A percentile compares a stretch with the other conserved stretches of the same genome.
Evolutionary conservation across 495 filamentous ascomycete species (phyloP).

Genomic region (Penicillium ochrochloron): DNA sequence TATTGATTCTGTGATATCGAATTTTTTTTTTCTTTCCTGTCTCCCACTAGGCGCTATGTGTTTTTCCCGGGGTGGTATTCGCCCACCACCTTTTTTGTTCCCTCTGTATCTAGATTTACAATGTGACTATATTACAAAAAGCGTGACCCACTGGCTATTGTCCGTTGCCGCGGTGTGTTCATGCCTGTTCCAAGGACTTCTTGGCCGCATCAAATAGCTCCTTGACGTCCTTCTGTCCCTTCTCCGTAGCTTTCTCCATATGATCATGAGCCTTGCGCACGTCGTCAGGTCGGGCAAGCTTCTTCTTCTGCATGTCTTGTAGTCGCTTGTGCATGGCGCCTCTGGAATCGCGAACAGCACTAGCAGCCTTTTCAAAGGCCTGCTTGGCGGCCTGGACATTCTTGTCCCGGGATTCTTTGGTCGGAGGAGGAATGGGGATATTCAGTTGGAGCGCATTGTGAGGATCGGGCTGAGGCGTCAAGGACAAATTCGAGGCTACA

Average conservation of each 20-base stretch:
- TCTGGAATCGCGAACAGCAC: constrained; percentile 58
- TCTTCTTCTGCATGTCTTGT: constrained; percentile 60
- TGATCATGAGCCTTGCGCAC: constrained; percentile 65
- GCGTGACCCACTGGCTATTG: background rate
- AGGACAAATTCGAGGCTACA: constrained; percentile 65
- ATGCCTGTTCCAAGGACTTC: constrained; percentile 59
- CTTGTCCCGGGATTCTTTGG: constrained; percentile 61
- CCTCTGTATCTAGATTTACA: constrained; percentile 31
- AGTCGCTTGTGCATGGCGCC: constrained; percentile 65
- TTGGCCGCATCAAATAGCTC: constrained; percentile 67
- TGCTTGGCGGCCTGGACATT: constrained; percentile 59
- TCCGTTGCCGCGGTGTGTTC: background rate
- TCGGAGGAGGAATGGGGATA: constrained; percentile 71
- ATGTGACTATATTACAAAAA: constrained; percentile 25
- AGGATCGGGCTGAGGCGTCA: constrained; percentile 72
- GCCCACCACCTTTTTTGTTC: constrained; percentile 3
- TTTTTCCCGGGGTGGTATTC: background rate
- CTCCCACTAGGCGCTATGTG: constrained; percentile 12
- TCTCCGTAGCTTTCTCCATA: constrained; percentile 78
- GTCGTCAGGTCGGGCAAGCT: constrained; percentile 67
- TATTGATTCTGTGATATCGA: constrained; percentile 22
- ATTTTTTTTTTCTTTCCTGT: constrained; percentile 11
- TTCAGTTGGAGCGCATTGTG: constrained; percentile 73
- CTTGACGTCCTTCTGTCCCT: constrained; percentile 68
- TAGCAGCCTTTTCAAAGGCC: constrained; percentile 63